A percentile compares a stretch with the other conserved stretches of the same genome.
These are phyloP conservation scores for Rhododendron simsii DNA, from an alignment of 148 eudicot species.

Conservation along the genomic window DNA sequence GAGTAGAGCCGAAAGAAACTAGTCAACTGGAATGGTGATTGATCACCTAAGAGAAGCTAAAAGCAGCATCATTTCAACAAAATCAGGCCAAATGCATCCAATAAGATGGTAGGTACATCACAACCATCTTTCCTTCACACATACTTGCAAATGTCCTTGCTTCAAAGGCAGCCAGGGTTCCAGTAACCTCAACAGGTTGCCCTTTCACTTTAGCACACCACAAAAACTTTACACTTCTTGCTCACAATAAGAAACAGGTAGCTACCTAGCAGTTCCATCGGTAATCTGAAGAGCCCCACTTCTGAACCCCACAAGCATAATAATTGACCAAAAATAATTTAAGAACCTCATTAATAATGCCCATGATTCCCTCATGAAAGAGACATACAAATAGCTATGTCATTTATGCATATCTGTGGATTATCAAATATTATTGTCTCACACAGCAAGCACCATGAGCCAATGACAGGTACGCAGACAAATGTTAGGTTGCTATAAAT, in stretches of 20 bases:
- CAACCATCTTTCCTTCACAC: neutral
- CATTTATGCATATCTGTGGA: neutral
- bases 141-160: neutral
- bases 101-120: slow-evolving; percentile 5
- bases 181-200: slow-evolving; percentile 1
- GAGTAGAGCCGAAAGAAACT: neutral
- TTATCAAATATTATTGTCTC: neutral
- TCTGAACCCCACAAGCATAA: neutral
- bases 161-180: neutral
- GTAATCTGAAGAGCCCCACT: neutral
- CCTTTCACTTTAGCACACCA: slow-evolving; percentile 8
- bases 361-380: neutral
- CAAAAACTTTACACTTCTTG: neutral
- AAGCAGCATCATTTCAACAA: neutral
- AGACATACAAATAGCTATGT: neutral
- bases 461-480: neutral
- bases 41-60: neutral
- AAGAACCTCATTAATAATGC: neutral
- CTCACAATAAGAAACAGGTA: neutral
- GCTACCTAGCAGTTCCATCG: neutral
- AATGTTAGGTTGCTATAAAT: neutral
- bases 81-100: neutral
- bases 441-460: neutral
- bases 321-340: neutral
- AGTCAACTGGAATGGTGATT: neutral